Evolutionary conservation across 2,329 filamentous ascomycete species (phyloP).

Genomic region (Beauveria medogensis): DNA sequence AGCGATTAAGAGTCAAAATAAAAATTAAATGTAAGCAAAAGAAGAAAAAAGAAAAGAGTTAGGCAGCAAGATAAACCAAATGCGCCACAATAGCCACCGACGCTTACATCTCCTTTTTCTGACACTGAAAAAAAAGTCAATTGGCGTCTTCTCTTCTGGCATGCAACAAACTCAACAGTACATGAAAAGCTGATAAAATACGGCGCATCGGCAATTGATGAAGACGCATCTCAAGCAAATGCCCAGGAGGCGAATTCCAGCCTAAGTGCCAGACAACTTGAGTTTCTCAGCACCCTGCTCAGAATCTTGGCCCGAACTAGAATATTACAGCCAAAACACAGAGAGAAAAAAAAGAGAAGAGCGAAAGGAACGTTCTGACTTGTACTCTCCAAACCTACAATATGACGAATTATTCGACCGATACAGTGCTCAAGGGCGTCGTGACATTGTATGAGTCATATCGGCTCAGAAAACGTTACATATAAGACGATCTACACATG

Average conservation of each 20-base stretch:
- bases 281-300: neutral
- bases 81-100: neutral
- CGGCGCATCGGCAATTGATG: too few species aligned
- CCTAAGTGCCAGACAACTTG: too few species aligned
- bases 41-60: neutral
- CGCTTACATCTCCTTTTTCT: neutral
- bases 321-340: neutral
- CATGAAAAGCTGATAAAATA: too few species aligned
- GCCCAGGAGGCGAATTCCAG: too few species aligned
- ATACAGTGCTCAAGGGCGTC: neutral
- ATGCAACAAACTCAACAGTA: too few species aligned
- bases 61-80: neutral
- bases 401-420: neutral
- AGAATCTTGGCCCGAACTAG: neutral
- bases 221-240: neutral
- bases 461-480: neutral
- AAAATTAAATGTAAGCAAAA: neutral
- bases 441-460: constrained; percentile 1
- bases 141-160: too few species aligned
- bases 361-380: neutral
- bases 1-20: neutral
- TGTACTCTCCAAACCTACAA: too few species aligned
- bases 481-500: neutral
- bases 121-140: neutral
- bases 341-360: neutral